Base-by-base conservation (phyloP, 2,329 filamentous ascomycete genomes). In the Hypoxylon sp. region DNA sequence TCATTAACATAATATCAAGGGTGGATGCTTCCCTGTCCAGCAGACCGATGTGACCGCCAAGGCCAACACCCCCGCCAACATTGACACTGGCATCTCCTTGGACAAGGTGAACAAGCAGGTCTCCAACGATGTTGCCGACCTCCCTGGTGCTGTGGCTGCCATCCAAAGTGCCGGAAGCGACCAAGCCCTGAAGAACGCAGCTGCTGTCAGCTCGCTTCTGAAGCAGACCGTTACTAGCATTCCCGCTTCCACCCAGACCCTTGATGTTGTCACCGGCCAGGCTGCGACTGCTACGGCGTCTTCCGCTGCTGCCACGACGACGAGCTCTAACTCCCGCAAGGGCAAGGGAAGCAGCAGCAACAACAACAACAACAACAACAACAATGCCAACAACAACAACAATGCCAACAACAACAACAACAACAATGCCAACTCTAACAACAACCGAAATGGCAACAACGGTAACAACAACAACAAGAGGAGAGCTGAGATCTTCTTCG, bases 1-100 rank as follows among this genome's bases (percentile, higher is more conserved):
- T n/a, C n/a, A n/a, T n/a, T n/a, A n/a, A n/a, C n/a, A n/a, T n/a
- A n/a, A n/a, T n/a, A n/a, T n/a, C n/a, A n/a, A 16, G 27, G 77
- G 81, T 40, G 55, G 55, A 25, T 85, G 82, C 68, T 78, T 84
- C 64, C 70, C 80, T 2, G 75, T 84, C 12, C 77, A 83, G 65
- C 82, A 86, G 62, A 69, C 70, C 20, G 81, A 83, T 57, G 62
- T 62, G 8, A 60, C 66, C 0, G 50, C 73, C 34, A 74, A 66
- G 37, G 65, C 63, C 47, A 81, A 81, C 69, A 73, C 68, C 0
- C 69, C 77, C 2, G 63, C 69, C 36, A 71, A 69, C 38, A 78
- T 85, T 61, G 49, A 62, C 4, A 83, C 81, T 0, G 66, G 65
- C 0, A 71, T 79, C 55, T 73, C 69, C 1, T 67, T 81, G 4